Evolutionary conservation across 768 basidiomycete species (phyloP), one percentile per base, ranked within the genome.

Genomic region (Hygrocybe punicea): DNA sequence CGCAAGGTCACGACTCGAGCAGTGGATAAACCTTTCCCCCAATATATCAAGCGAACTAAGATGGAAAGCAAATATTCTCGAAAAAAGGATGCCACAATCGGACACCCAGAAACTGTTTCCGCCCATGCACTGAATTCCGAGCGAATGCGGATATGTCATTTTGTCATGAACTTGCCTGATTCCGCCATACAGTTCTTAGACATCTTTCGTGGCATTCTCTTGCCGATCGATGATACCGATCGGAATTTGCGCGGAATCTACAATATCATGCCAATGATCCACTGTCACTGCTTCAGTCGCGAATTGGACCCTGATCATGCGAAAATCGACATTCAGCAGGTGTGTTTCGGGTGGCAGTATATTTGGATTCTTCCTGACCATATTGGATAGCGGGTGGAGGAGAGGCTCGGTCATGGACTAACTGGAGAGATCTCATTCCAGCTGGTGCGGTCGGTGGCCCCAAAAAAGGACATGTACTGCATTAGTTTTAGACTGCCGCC

Each of bases 131-230:
- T 25, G 21, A 35, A 19, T 68, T 76, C 36, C 83, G 89, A 57
- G 76, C 71, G 55, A 73, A 23, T n/a, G 17, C 34, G 80, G 44
- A 84, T 97, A 61, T 74, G 84, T 11, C 96, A 97, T 68, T 94
- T 92, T 66, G 88, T 97, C n/a, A 96, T 99, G 94, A 99, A 99
- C 71, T 78, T 99, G 17, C 97, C 97, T 2, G 93, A 92, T 62
- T 86, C 88, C 23, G 97, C 95, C 0, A 84, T 98, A 54, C 78
- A 82, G 35, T 98, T 98, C 73, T 78, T 99, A 51, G 89, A 90
- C 65, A 91, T 91, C 1, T 97, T 92, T 76, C 81, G 83, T 3
- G 93, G 93, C 1, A 78, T 89, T 57, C 78, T 91, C 48, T 67
- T 72, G 4, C 21, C 71, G 34, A 24, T 45, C 17, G 45, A 59